Percentiles rank a stretch among this genome's conserved stretches.
Evolutionary conservation across 2,329 filamentous ascomycete species (phyloP).

Genomic region (Pseudocercospora pini-densiflorae): DNA sequence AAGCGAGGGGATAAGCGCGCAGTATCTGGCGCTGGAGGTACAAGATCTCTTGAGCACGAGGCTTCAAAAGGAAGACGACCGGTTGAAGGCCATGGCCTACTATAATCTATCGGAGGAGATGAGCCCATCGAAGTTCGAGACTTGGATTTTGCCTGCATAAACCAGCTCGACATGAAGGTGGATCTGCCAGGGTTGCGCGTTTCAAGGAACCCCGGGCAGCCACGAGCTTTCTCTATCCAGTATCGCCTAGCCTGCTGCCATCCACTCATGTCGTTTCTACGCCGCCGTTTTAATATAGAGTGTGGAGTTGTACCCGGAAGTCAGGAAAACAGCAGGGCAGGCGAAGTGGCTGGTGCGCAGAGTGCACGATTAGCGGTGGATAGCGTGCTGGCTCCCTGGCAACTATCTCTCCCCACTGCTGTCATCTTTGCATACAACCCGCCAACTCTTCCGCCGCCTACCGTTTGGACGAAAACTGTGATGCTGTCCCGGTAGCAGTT

Average conservation of each 20-base stretch:
- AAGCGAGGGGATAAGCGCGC: not conserved
- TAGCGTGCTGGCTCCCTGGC: not conserved
- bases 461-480: not conserved
- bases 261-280: conserved; percentile 13
- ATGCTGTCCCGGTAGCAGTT: not conserved
- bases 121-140: conserved; percentile 19
- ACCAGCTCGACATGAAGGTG: conserved; percentile 15
- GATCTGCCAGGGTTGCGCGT: conserved; percentile 15
- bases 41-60: conserved; percentile 1
- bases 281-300: conserved; percentile 7
- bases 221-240: conserved; percentile 12
- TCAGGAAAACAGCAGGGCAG: not conserved
- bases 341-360: not conserved
- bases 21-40: not conserved
- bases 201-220: conserved; percentile 20
- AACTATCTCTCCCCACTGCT: not conserved
- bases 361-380: not conserved
- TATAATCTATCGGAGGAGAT: conserved; percentile 24
- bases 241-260: not conserved
- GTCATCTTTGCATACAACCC: not conserved
- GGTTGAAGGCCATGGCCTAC: not conserved
- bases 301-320: conserved; percentile 5
- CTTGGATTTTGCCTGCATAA: conserved; percentile 24
- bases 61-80: not conserved
- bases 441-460: not conserved